Evolutionary conservation across 2,329 filamentous ascomycete species (phyloP).

Genomic region (Phaeosphaeria sp.): DNA sequence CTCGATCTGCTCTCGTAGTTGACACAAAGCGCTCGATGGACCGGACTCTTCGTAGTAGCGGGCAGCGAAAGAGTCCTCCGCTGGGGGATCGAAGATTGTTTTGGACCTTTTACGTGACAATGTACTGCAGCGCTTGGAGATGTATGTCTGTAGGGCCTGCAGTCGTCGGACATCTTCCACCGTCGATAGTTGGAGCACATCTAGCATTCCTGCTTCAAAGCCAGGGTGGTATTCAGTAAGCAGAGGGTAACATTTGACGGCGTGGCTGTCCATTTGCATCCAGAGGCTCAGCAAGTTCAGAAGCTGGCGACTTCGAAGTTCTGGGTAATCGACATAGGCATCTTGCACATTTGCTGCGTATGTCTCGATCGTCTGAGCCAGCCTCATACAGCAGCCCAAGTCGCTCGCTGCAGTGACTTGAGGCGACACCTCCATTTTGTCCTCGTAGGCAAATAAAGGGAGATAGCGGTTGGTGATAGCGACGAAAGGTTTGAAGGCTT

Average conservation of each 20-base stretch:
- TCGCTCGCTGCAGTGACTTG: background rate
- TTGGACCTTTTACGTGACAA: conserved; percentile 10
- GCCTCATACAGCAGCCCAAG: conserved; percentile 24
- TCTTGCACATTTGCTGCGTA: conserved; percentile 28
- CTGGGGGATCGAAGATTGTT: conserved; percentile 59
- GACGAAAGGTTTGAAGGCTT: conserved; percentile 24
- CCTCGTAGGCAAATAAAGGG: conserved; percentile 21
- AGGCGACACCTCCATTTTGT: conserved; percentile 1
- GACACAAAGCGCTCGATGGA: conserved; percentile 27
- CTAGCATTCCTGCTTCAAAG: conserved; percentile 59
- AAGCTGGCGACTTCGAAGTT: conserved; percentile 61
- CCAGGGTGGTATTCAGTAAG: conserved; percentile 60
- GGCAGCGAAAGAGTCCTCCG: conserved; percentile 54
- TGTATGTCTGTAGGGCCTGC: conserved; percentile 57
- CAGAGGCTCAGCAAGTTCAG: conserved; percentile 65
- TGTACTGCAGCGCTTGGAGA: conserved; percentile 47
- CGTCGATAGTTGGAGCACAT: conserved; percentile 61
- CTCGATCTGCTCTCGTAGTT: conserved; percentile 47
- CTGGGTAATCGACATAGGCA: conserved; percentile 54
- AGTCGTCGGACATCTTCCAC: conserved; percentile 60
- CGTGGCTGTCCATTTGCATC: conserved; percentile 62
- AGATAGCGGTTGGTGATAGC: conserved; percentile 11
- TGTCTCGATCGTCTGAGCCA: conserved; percentile 44
- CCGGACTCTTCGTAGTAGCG: conserved; percentile 52
- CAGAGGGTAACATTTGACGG: conserved; percentile 54